Conservation (phyloP, 1,139 yeast genomes). For the Suhomyces coccinellae region DNA sequence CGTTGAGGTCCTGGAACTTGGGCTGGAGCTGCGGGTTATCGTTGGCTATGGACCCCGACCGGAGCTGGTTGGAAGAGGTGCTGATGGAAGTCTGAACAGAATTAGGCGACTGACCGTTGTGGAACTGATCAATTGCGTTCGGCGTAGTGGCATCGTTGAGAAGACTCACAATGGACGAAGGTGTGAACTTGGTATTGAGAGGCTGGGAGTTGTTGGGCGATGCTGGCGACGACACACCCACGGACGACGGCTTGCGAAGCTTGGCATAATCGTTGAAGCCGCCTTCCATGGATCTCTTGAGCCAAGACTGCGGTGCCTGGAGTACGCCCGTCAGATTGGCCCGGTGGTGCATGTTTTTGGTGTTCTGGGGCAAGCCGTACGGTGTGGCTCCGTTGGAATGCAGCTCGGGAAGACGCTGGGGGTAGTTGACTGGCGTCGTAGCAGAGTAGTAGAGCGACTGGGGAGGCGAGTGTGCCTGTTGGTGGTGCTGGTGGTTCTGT, state of each 20-base stretch:
- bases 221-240: constrained; percentile 1
- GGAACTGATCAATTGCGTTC: constrained; percentile 5
- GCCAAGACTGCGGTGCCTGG: constrained; percentile 1
- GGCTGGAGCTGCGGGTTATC: neutral
- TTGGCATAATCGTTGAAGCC: neutral
- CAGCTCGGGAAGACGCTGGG: neutral
- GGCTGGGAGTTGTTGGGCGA: neutral
- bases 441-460: neutral
- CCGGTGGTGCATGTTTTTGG: neutral
- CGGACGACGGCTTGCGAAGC: constrained; percentile 2
- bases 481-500: neutral
- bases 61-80: constrained; percentile 1
- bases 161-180: constrained; percentile 21
- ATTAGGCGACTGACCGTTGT: constrained; percentile 8
- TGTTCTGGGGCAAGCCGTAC: neutral
- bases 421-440: neutral
- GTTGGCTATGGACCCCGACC: neutral
- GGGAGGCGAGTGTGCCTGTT: neutral
- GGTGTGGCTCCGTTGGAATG: neutral
- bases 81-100: constrained; percentile 7
- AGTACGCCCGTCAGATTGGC: neutral
- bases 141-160: constrained; percentile 19
- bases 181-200: constrained; percentile 9
- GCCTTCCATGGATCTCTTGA: neutral
- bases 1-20: neutral